Base-by-base conservation (phyloP, 176 grass and related monocot species). In the Avena atlantica region DNA sequence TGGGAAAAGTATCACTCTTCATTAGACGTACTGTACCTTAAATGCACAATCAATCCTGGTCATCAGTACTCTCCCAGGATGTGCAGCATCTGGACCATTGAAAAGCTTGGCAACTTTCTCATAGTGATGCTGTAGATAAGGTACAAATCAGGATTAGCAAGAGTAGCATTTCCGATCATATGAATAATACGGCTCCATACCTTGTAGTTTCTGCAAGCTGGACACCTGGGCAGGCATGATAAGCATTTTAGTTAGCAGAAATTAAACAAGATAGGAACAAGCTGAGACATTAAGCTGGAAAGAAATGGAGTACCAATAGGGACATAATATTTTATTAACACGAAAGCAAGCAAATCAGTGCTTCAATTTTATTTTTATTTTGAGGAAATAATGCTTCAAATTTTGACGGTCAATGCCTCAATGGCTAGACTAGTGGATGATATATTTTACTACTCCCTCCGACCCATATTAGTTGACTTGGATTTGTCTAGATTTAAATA, bases 191-290 rank as follows among this genome's bases (percentile, higher is more conserved):
- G 10, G 64, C 65, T 21, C 57, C 25, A 66, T 95, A 98, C 96
- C 93, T 95, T 95, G 81, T 93, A 98, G 86, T 98, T 98, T 91
- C 96, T 95, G 81, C 93, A 98, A 66, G 96, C 93, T 70, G 96
- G 96, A 73, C 96, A 98, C 96, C 96, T 98, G 83, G 25, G 19
- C 19, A 91, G 70, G 73, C 69, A 93, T 82, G n/a, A 58, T 21
- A 78, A 12, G 8, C 51, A 89, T 79, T 81, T 78, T n/a, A 59
- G 51, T 84, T 57, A 85, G 65, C 74, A 82, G 8, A 45, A 66
- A 85, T 68, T 55, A 24, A 90, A 82, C 24, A 70, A 61, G 62
- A 17, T 1, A 5, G 51, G 70, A 51, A 31, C 9, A 82, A 77
- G 15, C 34, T 3, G 31, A 34, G 47, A 13, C 11, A 21, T 9